These are phyloP conservation scores for Dalbergia cochinchinensis DNA, from an alignment of 306 rosid species.

Conservation along the genomic window DNA sequence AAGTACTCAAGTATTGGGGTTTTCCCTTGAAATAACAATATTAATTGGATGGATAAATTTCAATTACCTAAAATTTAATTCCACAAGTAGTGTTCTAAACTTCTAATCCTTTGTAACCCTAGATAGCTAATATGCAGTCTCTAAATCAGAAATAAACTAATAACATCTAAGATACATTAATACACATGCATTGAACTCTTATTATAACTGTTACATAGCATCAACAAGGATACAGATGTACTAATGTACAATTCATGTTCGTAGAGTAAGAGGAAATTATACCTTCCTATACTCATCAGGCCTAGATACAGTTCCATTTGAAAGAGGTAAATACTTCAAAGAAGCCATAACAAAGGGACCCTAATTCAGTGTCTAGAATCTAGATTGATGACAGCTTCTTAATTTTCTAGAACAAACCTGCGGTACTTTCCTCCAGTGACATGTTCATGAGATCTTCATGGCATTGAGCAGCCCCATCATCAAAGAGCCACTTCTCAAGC, in stretches of 20 bases:
- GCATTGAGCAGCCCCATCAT: constrained; percentile 67
- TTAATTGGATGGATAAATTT: background rate
- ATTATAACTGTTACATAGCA: constrained; percentile 12
- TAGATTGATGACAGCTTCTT: background rate
- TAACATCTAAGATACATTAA: background rate
- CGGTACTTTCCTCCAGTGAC: constrained; percentile 55
- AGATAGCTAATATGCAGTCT: background rate
- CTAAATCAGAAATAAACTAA: background rate
- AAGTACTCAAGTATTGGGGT: background rate
- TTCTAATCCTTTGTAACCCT: constrained; percentile 18
- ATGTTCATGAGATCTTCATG: constrained; percentile 65
- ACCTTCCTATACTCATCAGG: background rate
- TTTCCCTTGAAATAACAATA: background rate
- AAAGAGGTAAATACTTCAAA: background rate
- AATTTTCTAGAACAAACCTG: constrained; percentile 55
- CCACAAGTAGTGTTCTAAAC: background rate
- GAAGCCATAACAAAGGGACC: background rate
- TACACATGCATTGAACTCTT: constrained; percentile 21
- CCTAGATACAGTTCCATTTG: background rate
- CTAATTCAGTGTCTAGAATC: background rate
- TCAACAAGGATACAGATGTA: constrained; percentile 6
- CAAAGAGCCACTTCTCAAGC: constrained; percentile 88
- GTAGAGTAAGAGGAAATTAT: constrained; percentile 24
- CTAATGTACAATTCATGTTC: constrained; percentile 44
- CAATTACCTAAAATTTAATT: background rate